These are phyloP conservation scores for Saturnispora gosingensis DNA, from an alignment of 805 yeast genomes.

Conservation along the genomic window DNA sequence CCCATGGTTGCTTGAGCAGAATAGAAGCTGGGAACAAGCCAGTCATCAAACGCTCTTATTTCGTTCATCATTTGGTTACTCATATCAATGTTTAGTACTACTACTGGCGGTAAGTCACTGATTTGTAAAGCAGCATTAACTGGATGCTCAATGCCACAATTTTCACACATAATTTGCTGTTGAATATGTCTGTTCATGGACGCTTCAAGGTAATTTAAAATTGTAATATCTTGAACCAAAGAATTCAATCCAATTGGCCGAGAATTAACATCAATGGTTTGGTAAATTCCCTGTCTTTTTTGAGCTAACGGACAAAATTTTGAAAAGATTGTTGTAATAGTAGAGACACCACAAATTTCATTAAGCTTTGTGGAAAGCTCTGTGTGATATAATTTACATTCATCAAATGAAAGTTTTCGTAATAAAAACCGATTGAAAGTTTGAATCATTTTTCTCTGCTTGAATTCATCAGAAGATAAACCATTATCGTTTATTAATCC, in stretches of 20 bases:
- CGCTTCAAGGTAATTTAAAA: slow-evolving; percentile 52
- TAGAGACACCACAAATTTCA: slow-evolving; percentile 33
- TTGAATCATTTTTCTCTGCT: slow-evolving; percentile 38
- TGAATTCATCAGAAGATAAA: slow-evolving; percentile 33
- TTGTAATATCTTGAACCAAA: slow-evolving; percentile 25
- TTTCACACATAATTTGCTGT: slow-evolving; percentile 43
- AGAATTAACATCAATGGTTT: slow-evolving; percentile 35
- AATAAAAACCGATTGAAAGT: slow-evolving; percentile 53
- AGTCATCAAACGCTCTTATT: slow-evolving; percentile 40
- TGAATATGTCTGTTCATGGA: slow-evolving; percentile 45
- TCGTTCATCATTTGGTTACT: slow-evolving; percentile 44
- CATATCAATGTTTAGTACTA: slow-evolving; percentile 53
- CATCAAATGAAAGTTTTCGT: slow-evolving; percentile 43
- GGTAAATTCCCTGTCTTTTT: slow-evolving; percentile 28
- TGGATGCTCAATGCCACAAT: slow-evolving; percentile 41
- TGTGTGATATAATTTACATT: slow-evolving; percentile 25
- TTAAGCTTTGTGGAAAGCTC: slow-evolving; percentile 16
- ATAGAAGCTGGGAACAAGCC: slow-evolving; percentile 59
- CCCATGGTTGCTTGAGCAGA: slow-evolving; percentile 22
- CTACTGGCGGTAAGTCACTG: slow-evolving; percentile 51
- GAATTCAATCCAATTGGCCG: slow-evolving; percentile 27
- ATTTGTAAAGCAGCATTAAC: slow-evolving; percentile 46
- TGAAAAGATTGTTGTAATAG: slow-evolving; percentile 35
- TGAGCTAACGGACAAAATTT: slow-evolving; percentile 32
- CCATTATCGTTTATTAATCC: slow-evolving; percentile 47